Evolutionary conservation across 768 basidiomycete genomes (phyloP).

Genomic region (Tricholoma sp.): DNA sequence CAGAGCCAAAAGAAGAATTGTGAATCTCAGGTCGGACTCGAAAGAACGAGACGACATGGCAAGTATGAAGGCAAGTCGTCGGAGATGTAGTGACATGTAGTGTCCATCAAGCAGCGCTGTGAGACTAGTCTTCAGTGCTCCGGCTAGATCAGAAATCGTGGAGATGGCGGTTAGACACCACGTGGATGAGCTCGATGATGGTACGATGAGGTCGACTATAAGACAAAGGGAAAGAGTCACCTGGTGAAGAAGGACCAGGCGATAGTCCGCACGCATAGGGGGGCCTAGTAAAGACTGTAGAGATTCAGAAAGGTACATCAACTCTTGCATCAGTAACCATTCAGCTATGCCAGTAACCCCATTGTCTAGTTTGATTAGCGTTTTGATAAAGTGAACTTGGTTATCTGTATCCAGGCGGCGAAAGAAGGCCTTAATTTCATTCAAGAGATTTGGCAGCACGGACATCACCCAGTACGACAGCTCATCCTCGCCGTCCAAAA

Average conservation of each 20-base stretch:
- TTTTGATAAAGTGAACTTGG: constrained; percentile 46
- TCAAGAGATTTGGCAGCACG: constrained; percentile 53
- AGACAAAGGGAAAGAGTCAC: constrained; percentile 46
- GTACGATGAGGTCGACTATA: constrained; percentile 37
- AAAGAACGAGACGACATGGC: constrained; percentile 21
- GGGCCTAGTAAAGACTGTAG: constrained; percentile 31
- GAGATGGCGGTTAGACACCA: constrained; percentile 43
- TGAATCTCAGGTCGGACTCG: constrained; percentile 24
- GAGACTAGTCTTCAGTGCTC: constrained; percentile 37
- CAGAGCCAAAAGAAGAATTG: constrained; percentile 27
- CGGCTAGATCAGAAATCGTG: constrained; percentile 38
- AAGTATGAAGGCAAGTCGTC: constrained; percentile 32
- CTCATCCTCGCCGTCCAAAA: constrained; percentile 24
- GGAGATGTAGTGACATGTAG: constrained; percentile 39
- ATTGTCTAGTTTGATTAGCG: constrained; percentile 52
- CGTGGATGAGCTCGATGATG: constrained; percentile 30
- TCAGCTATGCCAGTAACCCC: constrained; percentile 55
- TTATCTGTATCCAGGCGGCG: constrained; percentile 50
- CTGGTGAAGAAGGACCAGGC: constrained; percentile 40
- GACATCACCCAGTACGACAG: constrained; percentile 43
- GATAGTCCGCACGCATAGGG: constrained; percentile 26
- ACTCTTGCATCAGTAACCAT: constrained; percentile 64
- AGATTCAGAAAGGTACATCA: constrained; percentile 42
- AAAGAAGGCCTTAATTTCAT: constrained; percentile 52
- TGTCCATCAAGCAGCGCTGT: constrained; percentile 42